These are phyloP conservation scores for Coniferiporia sulphurascens DNA, from an alignment of 1,284 basidiomycete species.

Conservation along the genomic window DNA sequence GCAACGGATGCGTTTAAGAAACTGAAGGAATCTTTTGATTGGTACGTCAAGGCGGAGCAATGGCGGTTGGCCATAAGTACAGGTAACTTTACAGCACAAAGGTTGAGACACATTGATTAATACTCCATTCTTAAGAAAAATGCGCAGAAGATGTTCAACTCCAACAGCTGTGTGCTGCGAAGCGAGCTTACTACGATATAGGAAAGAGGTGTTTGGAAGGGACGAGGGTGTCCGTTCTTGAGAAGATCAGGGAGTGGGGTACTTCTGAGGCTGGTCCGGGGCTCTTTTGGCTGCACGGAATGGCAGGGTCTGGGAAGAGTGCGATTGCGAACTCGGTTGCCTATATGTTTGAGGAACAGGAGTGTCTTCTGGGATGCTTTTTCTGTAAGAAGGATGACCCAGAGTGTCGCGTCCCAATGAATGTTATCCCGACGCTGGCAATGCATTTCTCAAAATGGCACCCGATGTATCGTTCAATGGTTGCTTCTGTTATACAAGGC, in stretches of 20 bases:
- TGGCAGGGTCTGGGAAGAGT: conserved; percentile 25
- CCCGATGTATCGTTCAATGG: not conserved
- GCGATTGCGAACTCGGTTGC: conserved; percentile 29
- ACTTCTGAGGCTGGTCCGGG: conserved; percentile 13
- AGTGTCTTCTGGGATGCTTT: conserved; percentile 26
- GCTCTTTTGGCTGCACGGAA: conserved; percentile 29
- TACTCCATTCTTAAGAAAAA: no score
- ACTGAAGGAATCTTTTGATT: not conserved
- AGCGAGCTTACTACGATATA: not conserved
- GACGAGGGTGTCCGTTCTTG: not conserved
- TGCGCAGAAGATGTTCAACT: not conserved
- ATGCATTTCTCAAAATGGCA: not conserved
- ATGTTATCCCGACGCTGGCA: not conserved
- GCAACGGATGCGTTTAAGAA: not conserved
- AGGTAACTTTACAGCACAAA: not conserved
- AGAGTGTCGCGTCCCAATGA: not conserved
- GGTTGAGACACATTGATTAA: no score
- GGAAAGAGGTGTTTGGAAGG: conserved; percentile 1
- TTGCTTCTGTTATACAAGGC: not conserved
- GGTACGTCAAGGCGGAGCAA: not conserved
- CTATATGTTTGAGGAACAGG: conserved; percentile 25
- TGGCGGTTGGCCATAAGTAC: not conserved
- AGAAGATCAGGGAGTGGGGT: not conserved
- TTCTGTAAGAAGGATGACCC: conserved; percentile 2
- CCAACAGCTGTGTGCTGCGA: not conserved